phyloP scores from a whole-genome alignment of 345 rosid species.

The Ceriops decandra region DNA sequence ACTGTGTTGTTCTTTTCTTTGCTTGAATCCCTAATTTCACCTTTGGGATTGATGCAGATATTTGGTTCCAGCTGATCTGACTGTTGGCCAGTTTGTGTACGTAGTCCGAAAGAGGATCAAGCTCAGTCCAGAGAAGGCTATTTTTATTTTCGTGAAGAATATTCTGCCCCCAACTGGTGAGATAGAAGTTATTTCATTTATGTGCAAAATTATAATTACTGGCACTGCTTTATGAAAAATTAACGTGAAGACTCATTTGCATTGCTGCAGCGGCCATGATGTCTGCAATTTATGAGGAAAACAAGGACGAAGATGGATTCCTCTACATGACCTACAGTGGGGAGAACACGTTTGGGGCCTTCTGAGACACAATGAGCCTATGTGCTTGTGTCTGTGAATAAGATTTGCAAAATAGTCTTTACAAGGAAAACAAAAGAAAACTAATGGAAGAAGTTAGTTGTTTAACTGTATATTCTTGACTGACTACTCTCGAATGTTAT shows the following conservation, averaged over 20 bases:
- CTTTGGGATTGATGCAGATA: slow-evolving; percentile 38
- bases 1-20: no score
- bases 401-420: no score
- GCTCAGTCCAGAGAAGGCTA: slow-evolving; percentile 86
- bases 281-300: slow-evolving; percentile 93
- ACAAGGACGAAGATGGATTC: slow-evolving; percentile 96
- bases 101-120: slow-evolving; percentile 89
- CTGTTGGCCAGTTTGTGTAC: slow-evolving; percentile 79
- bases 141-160: slow-evolving; percentile 72
- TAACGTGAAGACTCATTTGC: background rate
- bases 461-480: slow-evolving; percentile 32
- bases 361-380: slow-evolving; percentile 23
- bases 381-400: slow-evolving; percentile 7
- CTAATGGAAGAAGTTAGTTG: slow-evolving; percentile 7
- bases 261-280: slow-evolving; percentile 71
- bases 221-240: background rate
- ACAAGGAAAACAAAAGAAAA: background rate
- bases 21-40: background rate
- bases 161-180: slow-evolving; percentile 73
- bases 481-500: background rate
- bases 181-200: slow-evolving; percentile 1
- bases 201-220: background rate
- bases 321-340: slow-evolving; percentile 98
- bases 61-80: slow-evolving; percentile 80
- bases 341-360: slow-evolving; percentile 83